Evolutionary conservation across 495 filamentous ascomycete species (phyloP).

Genomic region (Poronia punctata): DNA sequence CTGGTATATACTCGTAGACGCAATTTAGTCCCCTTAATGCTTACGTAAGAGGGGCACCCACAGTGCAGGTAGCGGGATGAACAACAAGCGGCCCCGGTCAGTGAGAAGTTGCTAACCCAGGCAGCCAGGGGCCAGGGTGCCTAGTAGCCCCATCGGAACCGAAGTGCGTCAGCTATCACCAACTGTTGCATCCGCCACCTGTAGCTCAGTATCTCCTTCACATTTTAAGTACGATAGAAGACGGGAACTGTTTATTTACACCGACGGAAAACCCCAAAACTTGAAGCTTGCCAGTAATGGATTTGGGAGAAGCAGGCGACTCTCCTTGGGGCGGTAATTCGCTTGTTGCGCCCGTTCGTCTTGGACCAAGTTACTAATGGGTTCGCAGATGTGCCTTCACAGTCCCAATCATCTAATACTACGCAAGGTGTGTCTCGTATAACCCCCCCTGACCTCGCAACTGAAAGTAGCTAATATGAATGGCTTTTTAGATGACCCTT

Average conservation of each 20-base stretch:
- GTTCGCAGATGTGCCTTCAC: constrained; percentile 51
- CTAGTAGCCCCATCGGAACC: too few relatives aligned
- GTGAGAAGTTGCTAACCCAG: too few relatives aligned
- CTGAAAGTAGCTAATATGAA: constrained; percentile 27
- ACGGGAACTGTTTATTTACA: too few relatives aligned
- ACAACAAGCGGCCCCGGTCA: too few relatives aligned
- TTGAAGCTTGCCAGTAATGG: constrained; percentile 35
- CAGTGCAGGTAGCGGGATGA: too few relatives aligned
- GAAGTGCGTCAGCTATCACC: constrained; percentile 6
- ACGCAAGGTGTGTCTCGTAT: constrained; percentile 5
- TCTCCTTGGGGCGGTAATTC: constrained; percentile 65
- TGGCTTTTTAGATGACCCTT: constrained; percentile 10
- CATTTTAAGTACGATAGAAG: too few relatives aligned
- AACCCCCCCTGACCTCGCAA: constrained; percentile 14
- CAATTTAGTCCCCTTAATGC: too few relatives aligned
- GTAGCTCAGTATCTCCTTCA: too few relatives aligned
- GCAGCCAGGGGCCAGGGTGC: not conserved
- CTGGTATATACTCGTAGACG: too few relatives aligned
- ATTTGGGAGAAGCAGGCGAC: constrained; percentile 56
- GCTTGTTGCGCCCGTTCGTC: constrained; percentile 17
- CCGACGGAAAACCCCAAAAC: not conserved
- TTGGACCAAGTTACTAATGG: constrained; percentile 13
- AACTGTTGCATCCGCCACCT: constrained; percentile 1
- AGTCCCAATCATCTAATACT: constrained; percentile 30
- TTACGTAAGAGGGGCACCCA: too few relatives aligned